Base-by-base conservation (phyloP, 2,329 filamentous ascomycete species). In the Stenocarpella maydis region DNA sequence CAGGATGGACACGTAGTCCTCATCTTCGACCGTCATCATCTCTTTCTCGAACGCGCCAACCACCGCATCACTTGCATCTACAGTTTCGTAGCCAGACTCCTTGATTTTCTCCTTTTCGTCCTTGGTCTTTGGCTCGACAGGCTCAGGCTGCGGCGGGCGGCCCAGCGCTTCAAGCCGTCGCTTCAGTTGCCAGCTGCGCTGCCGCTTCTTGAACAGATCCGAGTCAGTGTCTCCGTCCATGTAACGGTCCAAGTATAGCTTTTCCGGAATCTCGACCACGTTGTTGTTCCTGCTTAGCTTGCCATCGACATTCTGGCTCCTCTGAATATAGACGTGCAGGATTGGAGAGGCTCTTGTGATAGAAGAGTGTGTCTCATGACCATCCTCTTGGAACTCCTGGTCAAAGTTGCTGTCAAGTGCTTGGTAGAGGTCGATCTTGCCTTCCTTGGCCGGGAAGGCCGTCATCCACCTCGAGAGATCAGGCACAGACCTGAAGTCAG, bases 391-490 rank as follows among this genome's bases (percentile, higher is more conserved):
- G 34, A 90, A 87, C 74, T 96, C 91, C 55, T 91, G 88, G 74
- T 97, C 94, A 76, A 97, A 97, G 66, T 92, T 91, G 47, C 91
- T 90, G 74, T 97, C 94, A 3, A 99, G 87, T 2, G 94, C 94
- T 53, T 93, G 88, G 77, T 97, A 96, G 26, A 99, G 88, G 91
- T 91, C 71, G 88, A 85, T 73, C 76, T 76, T 68, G 77, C 74
- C 85, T 60, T 81, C 77, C 19, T 82, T 79, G 7, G 83, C 84
- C 1, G 88, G 87, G 55, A 87, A 90, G 0, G 88, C 88, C 1
- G 87, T 89, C 66, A 91, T 87, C 73, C 84, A 87, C 28, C 87
- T 82, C 6, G 69, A 71, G 9, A 68, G 60, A 73, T 93, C 91
- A 24, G 86, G 86, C 76, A 91, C 89, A 39, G 86, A 81, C 72